phyloP scores from a whole-genome alignment of 73 alveolate genomes.

The Paramecium primaurelia region DNA sequence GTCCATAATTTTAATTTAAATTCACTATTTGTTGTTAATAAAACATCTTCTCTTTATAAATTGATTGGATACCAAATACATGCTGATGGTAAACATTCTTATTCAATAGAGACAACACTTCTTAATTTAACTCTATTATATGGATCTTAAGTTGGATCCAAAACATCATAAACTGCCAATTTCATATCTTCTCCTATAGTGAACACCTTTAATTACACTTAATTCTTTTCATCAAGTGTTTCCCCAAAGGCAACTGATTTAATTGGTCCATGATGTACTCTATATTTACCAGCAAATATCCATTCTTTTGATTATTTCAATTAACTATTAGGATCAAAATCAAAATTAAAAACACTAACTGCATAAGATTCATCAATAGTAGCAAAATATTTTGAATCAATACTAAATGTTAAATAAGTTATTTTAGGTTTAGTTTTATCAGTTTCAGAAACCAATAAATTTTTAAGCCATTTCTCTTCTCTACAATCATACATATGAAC shows the following conservation, averaged over 20 bases:
- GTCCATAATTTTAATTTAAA: constrained; percentile 92
- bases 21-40: constrained; percentile 91
- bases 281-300: too few species aligned
- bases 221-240: constrained; percentile 46
- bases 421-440: constrained; percentile 63
- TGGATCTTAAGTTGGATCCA: too few species aligned
- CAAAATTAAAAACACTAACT: too few species aligned
- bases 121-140: too few species aligned
- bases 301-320: too few species aligned
- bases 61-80: constrained; percentile 96
- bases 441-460: constrained; percentile 54
- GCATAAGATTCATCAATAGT: too few species aligned
- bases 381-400: too few species aligned
- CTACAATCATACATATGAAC: constrained; percentile 59
- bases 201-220: constrained; percentile 68
- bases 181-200: constrained; percentile 66
- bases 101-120: constrained; percentile 60
- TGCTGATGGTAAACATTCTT: constrained; percentile 84
- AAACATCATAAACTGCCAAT: too few species aligned
- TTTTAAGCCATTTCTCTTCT: constrained; percentile 53
- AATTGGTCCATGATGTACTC: too few species aligned
- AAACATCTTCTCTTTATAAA: constrained; percentile 87
- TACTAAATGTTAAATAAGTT: not conserved
- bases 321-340: too few species aligned
- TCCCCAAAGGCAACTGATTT: too few species aligned